phyloP scores from a whole-genome alignment of 2,329 filamentous ascomycete genomes.

The Domatiomyces globalis region DNA sequence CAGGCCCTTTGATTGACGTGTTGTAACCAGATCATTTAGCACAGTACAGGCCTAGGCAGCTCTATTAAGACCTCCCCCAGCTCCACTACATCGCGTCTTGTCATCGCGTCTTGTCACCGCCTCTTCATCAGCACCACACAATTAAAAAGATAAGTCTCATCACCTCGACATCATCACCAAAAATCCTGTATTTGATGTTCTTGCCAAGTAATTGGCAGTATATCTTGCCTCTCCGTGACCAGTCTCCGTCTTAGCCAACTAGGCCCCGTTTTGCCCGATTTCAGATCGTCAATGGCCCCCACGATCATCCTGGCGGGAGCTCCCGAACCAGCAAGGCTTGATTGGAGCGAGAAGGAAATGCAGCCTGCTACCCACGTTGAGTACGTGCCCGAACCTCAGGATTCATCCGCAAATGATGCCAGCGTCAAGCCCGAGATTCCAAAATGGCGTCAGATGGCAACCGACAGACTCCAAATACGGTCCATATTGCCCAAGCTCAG shows the following conservation, averaged over 20 bases:
- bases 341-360: constrained; percentile 18
- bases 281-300: constrained; percentile 10
- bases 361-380: constrained; percentile 12
- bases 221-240: background rate
- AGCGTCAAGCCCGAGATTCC: constrained; percentile 10
- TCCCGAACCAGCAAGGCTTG: constrained; percentile 14
- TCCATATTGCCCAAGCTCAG: constrained; percentile 15
- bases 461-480: constrained; percentile 16
- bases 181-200: background rate
- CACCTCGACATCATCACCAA: background rate
- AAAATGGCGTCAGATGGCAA: constrained; percentile 16
- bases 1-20: background rate
- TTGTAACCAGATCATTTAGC: background rate
- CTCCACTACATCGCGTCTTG: background rate
- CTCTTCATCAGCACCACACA: background rate
- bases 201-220: background rate
- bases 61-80: background rate
- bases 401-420: constrained; percentile 4
- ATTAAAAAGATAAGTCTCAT: background rate
- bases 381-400: constrained; percentile 1
- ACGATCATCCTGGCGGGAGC: constrained; percentile 18
- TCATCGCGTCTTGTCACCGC: background rate
- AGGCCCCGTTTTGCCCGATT: background rate
- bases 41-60: background rate
- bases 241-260: background rate